Evolutionary conservation across 352 stramenopile genomes (phyloP).

Genomic region (Globisporangium parvum): DNA sequence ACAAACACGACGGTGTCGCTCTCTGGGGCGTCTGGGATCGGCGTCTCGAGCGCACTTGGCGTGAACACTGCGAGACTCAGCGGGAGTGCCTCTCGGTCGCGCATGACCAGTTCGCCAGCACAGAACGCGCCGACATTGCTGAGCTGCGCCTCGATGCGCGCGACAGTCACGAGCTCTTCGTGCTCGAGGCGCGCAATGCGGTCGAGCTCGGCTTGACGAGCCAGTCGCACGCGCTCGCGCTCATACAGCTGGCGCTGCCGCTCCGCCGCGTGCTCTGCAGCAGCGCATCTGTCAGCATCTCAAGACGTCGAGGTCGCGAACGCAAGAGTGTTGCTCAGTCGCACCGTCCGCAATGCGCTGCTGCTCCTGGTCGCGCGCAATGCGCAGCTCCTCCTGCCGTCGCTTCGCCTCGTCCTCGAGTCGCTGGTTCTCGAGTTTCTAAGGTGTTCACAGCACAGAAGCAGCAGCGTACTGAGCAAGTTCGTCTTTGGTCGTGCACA

Average conservation of each 20-base stretch:
- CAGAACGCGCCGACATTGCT: constrained; percentile 46
- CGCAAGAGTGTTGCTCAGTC: not conserved
- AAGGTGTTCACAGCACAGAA: not conserved
- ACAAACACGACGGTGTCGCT: constrained; percentile 28
- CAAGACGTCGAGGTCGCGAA: too few species aligned
- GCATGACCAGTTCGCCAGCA: constrained; percentile 24
- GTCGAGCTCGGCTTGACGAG: constrained; percentile 25
- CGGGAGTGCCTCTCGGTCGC: constrained; percentile 13
- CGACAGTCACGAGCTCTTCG: constrained; percentile 24
- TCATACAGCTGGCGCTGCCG: constrained; percentile 31
- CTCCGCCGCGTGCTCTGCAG: constrained; percentile 29
- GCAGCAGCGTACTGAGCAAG: not conserved
- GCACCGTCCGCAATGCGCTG: constrained; percentile 45
- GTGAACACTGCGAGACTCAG: constrained; percentile 22
- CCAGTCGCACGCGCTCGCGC: constrained; percentile 18
- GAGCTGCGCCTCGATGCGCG: constrained; percentile 37
- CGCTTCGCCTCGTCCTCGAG: constrained; percentile 48
- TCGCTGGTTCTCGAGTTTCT: constrained; percentile 74
- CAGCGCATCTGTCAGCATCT: not conserved
- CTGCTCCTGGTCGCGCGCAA: constrained; percentile 35
- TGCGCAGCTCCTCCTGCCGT: constrained; percentile 35
- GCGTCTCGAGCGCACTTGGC: constrained; percentile 18
- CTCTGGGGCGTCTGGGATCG: constrained; percentile 21
- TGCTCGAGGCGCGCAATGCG: constrained; percentile 38
- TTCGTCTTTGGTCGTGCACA: not conserved